Evolutionary conservation across 2,329 filamentous ascomycete species (phyloP).

Genomic region (Aureobasidium musti): DNA sequence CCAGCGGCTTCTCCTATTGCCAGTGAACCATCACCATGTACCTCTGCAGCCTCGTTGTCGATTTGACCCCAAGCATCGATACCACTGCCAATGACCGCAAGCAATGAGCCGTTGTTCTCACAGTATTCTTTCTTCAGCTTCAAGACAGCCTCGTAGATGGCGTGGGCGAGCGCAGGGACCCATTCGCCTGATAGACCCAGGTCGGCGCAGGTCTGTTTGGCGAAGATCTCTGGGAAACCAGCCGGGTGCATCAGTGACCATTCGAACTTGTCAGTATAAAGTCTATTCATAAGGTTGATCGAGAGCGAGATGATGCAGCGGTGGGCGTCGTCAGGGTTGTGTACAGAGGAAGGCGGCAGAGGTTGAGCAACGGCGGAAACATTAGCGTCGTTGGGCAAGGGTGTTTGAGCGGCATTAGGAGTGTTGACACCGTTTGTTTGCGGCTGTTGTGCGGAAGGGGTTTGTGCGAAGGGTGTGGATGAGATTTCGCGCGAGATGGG

Average conservation of each 20-base stretch:
- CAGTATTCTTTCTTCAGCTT: slow-evolving; percentile 95
- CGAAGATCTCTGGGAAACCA: slow-evolving; percentile 88
- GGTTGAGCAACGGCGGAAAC: slow-evolving; percentile 71
- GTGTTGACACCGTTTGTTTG: slow-evolving; percentile 53
- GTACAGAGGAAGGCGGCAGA: slow-evolving; percentile 57
- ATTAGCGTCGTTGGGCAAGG: slow-evolving; percentile 53
- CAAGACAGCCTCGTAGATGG: slow-evolving; percentile 92
- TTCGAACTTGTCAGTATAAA: slow-evolving; percentile 97
- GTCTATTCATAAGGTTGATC: slow-evolving; percentile 84
- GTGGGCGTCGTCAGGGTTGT: slow-evolving; percentile 92
- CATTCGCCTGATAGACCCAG: slow-evolving; percentile 88
- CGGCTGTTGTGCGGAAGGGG: slow-evolving; percentile 46
- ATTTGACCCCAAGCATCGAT: slow-evolving; percentile 72
- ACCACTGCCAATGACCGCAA: slow-evolving; percentile 71
- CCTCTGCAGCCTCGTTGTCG: slow-evolving; percentile 82
- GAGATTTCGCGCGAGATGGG: slow-evolving; percentile 55
- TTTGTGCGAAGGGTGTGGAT: slow-evolving; percentile 44
- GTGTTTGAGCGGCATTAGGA: slow-evolving; percentile 48
- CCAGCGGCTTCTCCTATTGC: slow-evolving; percentile 70
- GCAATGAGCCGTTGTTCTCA: slow-evolving; percentile 66
- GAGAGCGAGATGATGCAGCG: slow-evolving; percentile 88
- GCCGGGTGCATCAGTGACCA: slow-evolving; percentile 93
- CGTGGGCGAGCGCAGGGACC: slow-evolving; percentile 91
- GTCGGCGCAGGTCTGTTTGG: slow-evolving; percentile 89
- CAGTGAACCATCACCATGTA: slow-evolving; percentile 42